These are phyloP conservation scores for Aspergillus sparsus DNA, from an alignment of 495 filamentous ascomycete genomes.

Conservation along the genomic window DNA sequence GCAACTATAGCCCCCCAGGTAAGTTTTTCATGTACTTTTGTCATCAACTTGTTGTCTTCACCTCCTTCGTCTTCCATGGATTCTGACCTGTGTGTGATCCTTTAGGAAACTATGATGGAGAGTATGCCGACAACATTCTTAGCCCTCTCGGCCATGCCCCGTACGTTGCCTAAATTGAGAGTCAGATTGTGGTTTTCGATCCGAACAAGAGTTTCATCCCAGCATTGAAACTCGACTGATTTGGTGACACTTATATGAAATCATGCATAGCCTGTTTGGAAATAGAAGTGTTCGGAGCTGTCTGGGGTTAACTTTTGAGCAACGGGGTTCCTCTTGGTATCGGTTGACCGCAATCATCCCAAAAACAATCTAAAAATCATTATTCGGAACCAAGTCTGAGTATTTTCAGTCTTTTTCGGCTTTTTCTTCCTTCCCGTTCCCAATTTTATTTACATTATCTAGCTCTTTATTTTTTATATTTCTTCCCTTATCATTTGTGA, in stretches of 20 bases:
- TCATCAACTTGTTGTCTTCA: constrained; percentile 23
- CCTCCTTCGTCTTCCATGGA: not conserved
- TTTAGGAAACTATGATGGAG: constrained; percentile 65
- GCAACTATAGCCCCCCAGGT: constrained; percentile 83
- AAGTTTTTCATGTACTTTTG: constrained; percentile 14
- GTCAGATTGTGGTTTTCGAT: constrained; percentile 4
- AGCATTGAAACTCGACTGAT: not conserved
- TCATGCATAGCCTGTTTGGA: not conserved
- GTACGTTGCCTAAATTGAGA: constrained; percentile 27
- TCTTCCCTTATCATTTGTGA: not conserved
- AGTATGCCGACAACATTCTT: constrained; percentile 65
- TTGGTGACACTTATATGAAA: not conserved
- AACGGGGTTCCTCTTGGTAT: constrained; percentile 8
- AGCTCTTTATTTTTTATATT: not conserved
- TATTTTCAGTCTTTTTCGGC: constrained; percentile 11
- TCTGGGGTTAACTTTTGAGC: not conserved
- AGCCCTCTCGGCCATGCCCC: constrained; percentile 45
- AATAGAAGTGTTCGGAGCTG: constrained; percentile 1
- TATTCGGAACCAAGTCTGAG: constrained; percentile 13
- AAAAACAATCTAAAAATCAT: not conserved
- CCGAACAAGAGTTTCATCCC: not conserved
- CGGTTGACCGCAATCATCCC: constrained; percentile 5
- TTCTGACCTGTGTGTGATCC: constrained; percentile 4
- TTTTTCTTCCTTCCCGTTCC: constrained; percentile 10
- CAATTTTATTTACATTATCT: constrained; percentile 6